Percentiles rank a stretch among this genome's conserved stretches.
phyloP scores from a whole-genome alignment of 345 rosid genomes.

The Linum tenue region DNA sequence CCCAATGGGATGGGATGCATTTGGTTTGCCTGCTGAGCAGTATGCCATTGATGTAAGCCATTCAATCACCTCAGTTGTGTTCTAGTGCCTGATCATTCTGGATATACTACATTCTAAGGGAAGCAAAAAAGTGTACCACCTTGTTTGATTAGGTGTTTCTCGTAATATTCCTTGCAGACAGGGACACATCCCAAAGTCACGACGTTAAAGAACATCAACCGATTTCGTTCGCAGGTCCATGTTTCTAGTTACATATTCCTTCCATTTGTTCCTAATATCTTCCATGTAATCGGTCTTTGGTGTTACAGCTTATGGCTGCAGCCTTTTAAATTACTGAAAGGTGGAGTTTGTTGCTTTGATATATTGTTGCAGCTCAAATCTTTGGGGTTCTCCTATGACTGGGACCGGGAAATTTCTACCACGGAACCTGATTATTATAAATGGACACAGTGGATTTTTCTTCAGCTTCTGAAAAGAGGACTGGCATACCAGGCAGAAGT shows the following conservation, averaged over 20 bases:
- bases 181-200: constrained; percentile 93
- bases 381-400: constrained; percentile 85
- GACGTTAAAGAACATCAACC: constrained; percentile 71
- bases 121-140: neutral
- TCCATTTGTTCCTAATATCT: neutral
- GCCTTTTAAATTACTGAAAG: neutral
- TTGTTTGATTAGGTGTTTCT: constrained; percentile 8
- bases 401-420: constrained; percentile 97
- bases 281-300: neutral
- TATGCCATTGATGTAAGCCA: constrained; percentile 75
- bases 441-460: constrained; percentile 99
- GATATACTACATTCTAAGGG: neutral
- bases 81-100: constrained; percentile 8
- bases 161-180: constrained; percentile 38
- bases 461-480: constrained; percentile 88
- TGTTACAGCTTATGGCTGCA: neutral
- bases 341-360: neutral
- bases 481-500: constrained; percentile 99
- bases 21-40: constrained; percentile 97
- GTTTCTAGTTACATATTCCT: neutral
- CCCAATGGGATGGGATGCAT: constrained; percentile 99
- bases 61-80: neutral
- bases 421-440: constrained; percentile 77
- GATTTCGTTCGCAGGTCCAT: constrained; percentile 71
- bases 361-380: constrained; percentile 58